A percentile compares a stretch with the other conserved stretches of the same genome.
Conservation (phyloP, 441 rosid genomes). For the Croton setiger region DNA sequence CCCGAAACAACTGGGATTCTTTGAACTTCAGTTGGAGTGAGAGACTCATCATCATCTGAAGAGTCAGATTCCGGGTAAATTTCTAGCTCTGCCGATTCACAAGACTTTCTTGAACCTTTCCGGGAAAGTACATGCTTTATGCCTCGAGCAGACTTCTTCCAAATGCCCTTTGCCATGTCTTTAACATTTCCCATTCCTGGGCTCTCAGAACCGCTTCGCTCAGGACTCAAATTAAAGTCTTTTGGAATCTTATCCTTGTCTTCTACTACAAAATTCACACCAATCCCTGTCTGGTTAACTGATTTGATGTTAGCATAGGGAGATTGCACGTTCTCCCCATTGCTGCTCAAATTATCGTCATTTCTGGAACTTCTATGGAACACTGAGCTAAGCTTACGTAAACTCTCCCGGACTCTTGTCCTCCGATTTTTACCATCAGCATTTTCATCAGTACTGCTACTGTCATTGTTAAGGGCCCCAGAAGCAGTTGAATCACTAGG, state of each 20-base stretch:
- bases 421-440: slow-evolving; percentile 33
- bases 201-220: slow-evolving; percentile 38
- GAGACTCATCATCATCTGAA: slow-evolving; percentile 48
- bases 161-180: slow-evolving; percentile 55
- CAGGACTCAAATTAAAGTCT: slow-evolving; percentile 38
- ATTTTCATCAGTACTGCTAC: slow-evolving; percentile 50
- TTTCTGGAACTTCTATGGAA: slow-evolving; percentile 52
- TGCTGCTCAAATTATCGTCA: slow-evolving; percentile 38
- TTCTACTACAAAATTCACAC: slow-evolving; percentile 45
- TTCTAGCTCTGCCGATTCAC: slow-evolving; percentile 30
- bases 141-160: slow-evolving; percentile 55
- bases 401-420: slow-evolving; percentile 39
- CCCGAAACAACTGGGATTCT: slow-evolving; percentile 26
- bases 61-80: slow-evolving; percentile 33
- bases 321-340: slow-evolving; percentile 40
- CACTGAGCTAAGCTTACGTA: slow-evolving; percentile 49
- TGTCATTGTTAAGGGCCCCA: slow-evolving; percentile 42
- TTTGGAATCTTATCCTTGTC: slow-evolving; percentile 39
- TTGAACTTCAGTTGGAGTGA: slow-evolving; percentile 24
- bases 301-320: slow-evolving; percentile 56
- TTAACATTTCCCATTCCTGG: slow-evolving; percentile 50
- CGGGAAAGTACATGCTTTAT: slow-evolving; percentile 60
- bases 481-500: slow-evolving; percentile 35
- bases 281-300: slow-evolving; percentile 36
- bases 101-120: slow-evolving; percentile 51